Conservation (phyloP, 1,284 basidiomycete species). For the Microbotryum lychnidis-dioicae region DNA sequence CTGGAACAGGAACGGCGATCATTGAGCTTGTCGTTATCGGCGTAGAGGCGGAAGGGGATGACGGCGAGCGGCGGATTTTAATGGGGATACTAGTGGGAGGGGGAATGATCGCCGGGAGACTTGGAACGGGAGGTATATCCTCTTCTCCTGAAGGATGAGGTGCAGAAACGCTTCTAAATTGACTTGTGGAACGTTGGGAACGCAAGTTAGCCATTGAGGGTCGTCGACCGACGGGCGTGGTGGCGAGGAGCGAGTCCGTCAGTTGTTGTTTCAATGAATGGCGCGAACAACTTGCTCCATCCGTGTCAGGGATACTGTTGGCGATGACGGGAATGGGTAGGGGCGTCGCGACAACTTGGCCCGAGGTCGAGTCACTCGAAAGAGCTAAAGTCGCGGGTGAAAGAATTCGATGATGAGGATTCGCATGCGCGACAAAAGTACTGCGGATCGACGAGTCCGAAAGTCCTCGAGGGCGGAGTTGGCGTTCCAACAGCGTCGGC, state of each 20-base stretch:
- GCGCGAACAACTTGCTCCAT: background rate
- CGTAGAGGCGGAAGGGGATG: background rate
- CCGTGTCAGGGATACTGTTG: background rate
- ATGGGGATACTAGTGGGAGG: background rate
- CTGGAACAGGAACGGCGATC: background rate
- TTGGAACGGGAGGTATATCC: background rate
- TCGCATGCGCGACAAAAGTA: conserved; percentile 52
- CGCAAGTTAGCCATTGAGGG: background rate
- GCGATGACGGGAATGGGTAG: background rate
- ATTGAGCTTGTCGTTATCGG: background rate
- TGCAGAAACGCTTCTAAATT: background rate
- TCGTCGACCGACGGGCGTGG: background rate
- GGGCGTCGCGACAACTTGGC: background rate
- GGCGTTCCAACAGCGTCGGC: conserved; percentile 50
- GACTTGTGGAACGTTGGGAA: background rate
- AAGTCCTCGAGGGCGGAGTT: conserved; percentile 65
- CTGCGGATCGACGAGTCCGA: conserved; percentile 85
- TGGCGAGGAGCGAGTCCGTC: background rate
- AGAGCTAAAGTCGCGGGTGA: conserved; percentile 22
- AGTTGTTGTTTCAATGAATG: background rate
- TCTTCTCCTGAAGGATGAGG: no score
- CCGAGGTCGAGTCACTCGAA: conserved; percentile 11
- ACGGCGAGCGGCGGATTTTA: conserved; percentile 1
- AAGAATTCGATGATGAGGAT: conserved; percentile 28
- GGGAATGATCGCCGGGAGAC: background rate